Base-by-base conservation (phyloP, 768 basidiomycete genomes). In the Tephrocybe sp. region DNA sequence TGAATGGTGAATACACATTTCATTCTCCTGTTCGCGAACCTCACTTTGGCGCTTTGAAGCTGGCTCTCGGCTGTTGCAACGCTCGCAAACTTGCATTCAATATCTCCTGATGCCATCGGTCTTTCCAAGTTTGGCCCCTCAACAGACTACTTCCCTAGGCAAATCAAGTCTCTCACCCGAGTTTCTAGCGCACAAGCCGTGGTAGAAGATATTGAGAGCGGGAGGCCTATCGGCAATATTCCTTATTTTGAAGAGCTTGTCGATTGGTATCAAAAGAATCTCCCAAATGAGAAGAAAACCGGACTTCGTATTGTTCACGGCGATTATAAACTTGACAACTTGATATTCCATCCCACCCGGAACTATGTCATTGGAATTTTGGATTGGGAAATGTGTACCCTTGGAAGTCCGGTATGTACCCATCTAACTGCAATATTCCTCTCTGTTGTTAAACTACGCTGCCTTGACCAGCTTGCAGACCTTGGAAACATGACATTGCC, bases 241-340 rank as follows among this genome's bases (percentile, higher is more conserved):
- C 92, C 92, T 3, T 76, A 69, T 46, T 88, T 87, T 64, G 71
- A 81, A 39, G 82, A 86, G 55, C 67, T 97, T 58, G 69, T 91
- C 45, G 65, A 66, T 12, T 97, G 90, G 91, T 97, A 93, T 66
- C 68, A 72, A 52, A 64, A 68, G 23, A 78, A 90, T 60, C 69
- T 91, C 22, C 94, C 91, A 2, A 81, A 91, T 59, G 92, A 94
- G 68, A 70, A 63, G 54, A 82, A 82, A 63, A 79, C 77, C 1
- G 91, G 89, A 1, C 71, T 79, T 46, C 83, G 90, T n/a, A 84
- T 99, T 55, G 93, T 98, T 4, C 95, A 98, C 63, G 95, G 95
- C 22, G 95, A 99, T 67, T 98, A 91, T 65, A 99, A 99, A 66
- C 74, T 95, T n/a, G 95, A 99, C 68, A 99, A 99, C 65, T 65